Conservation (phyloP, 2,329 filamentous ascomycete species). For the Cladosporium sp. region DNA sequence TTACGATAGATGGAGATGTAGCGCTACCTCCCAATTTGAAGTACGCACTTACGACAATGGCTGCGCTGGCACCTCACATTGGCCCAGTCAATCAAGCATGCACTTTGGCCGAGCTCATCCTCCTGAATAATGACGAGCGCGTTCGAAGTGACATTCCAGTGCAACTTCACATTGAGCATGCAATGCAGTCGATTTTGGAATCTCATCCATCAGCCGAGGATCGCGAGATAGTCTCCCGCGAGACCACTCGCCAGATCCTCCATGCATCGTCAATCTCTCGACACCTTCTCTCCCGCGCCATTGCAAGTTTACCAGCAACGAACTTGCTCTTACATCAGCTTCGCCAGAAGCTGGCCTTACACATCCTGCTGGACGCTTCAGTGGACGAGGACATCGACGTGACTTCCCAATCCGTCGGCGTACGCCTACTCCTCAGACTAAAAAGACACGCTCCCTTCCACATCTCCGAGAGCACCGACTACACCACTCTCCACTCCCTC, state of each 20-base stretch:
- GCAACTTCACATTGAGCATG: constrained; percentile 27
- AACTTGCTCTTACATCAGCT: constrained; percentile 59
- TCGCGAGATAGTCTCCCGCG: constrained; percentile 2
- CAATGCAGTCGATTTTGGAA: constrained; percentile 28
- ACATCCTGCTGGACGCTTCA: constrained; percentile 50
- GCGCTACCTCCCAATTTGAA: background rate
- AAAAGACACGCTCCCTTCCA: constrained; percentile 50
- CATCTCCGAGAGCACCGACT: constrained; percentile 63
- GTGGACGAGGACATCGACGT: background rate
- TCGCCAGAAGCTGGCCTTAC: constrained; percentile 66
- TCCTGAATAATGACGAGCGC: constrained; percentile 34
- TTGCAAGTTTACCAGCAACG: constrained; percentile 61
- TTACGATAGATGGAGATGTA: background rate
- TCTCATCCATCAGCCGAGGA: background rate
- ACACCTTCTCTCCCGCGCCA: constrained; percentile 57
- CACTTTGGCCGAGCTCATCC: constrained; percentile 31
- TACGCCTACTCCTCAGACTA: constrained; percentile 33
- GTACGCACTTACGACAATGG: background rate
- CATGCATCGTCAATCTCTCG: constrained; percentile 20
- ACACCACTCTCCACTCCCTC: constrained; percentile 65
- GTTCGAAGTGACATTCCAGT: constrained; percentile 26
- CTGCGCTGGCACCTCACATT: background rate
- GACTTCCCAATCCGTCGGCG: constrained; percentile 6
- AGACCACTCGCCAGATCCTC: constrained; percentile 22
- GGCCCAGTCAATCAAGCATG: constrained; percentile 3